These are phyloP conservation scores for Pestalotiopsis sp. DNA, from an alignment of 2,329 filamentous ascomycete genomes.

Conservation along the genomic window DNA sequence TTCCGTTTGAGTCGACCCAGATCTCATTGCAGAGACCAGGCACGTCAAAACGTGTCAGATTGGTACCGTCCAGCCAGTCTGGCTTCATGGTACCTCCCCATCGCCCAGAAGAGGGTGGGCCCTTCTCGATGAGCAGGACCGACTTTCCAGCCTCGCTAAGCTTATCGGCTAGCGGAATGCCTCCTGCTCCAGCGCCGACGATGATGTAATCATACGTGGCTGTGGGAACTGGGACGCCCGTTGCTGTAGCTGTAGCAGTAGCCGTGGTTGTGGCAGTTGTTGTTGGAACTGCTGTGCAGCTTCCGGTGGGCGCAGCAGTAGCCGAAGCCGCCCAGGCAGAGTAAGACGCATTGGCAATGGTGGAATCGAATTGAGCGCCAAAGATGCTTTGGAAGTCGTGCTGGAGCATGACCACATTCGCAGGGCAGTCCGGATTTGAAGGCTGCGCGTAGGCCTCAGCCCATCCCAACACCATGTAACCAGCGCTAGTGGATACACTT, in stretches of 20 bases:
- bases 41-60: conserved; percentile 71
- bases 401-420: conserved; percentile 48
- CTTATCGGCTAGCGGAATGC: conserved; percentile 60
- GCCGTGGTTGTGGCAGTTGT: conserved; percentile 22
- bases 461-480: conserved; percentile 54
- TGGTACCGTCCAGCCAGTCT: conserved; percentile 53
- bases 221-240: conserved; percentile 33
- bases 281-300: conserved; percentile 26
- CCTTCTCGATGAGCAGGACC: conserved; percentile 65
- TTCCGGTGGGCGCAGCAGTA: conserved; percentile 38
- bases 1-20: conserved; percentile 63
- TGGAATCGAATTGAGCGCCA: conserved; percentile 40
- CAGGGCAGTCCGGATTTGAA: conserved; percentile 41
- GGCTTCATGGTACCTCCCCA: conserved; percentile 66
- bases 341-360: conserved; percentile 41
- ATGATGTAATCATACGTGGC: conserved; percentile 61
- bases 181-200: conserved; percentile 61
- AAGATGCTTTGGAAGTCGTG: conserved; percentile 60
- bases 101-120: conserved; percentile 61
- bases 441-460: conserved; percentile 50
- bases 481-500: conserved; percentile 44
- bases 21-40: conserved; percentile 74
- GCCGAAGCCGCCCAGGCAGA: conserved; percentile 45
- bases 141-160: conserved; percentile 66
- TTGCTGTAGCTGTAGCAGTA: conserved; percentile 28